Evolutionary conservation across 805 yeast species (phyloP), one percentile per base, ranked within the genome.

Genomic region (Pichia insulana): DNA sequence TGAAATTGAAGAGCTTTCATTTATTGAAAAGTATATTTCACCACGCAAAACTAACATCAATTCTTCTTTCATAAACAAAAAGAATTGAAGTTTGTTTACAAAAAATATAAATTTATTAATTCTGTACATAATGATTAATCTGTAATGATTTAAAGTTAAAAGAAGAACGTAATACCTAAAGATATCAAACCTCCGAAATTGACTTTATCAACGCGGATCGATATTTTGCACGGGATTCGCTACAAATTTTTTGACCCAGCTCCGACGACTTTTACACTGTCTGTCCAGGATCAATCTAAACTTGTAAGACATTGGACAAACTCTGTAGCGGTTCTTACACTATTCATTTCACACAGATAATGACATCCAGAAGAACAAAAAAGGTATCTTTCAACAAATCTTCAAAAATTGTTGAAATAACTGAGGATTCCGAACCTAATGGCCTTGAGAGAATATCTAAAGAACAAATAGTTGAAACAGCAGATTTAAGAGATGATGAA

Each of bases 1-100:
- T 53, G 66, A 64, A 36, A 55, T 59, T 25, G 69, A 65, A 26
- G 80, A 74, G 48, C 54, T 73, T 47, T 68, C 73, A 0, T 71
- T 73, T 50, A 56, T 68, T 30, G 78, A 75, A 44, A 74, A 73
- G 49, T 75, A 73, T 43, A 66, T 67, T 52, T 67, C 56, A 16
- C 56, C 62, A 11, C 49, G 53, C 26, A 52, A 48, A 41, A 58
- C 63, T 15, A 60, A 61, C 35, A 41, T 58, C 8, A 62, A 61
- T 39, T 57, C 65, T 3, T 58, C 63, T n/a, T 35, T 36, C 18
- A 46, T 35, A 15, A 36, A 34, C 45, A 38, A 42, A 25, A n/a
- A 38, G 31, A 32, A 32, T 6, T 32, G 11, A 32, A 5, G 12
- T 8, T 4, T 16, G 12, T 32, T 8, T 31, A 31, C 34, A 31